Percentiles rank a stretch among this genome's conserved stretches.
Evolutionary conservation across 805 yeast species (phyloP).

Genomic region (Lachancea fermentati): DNA sequence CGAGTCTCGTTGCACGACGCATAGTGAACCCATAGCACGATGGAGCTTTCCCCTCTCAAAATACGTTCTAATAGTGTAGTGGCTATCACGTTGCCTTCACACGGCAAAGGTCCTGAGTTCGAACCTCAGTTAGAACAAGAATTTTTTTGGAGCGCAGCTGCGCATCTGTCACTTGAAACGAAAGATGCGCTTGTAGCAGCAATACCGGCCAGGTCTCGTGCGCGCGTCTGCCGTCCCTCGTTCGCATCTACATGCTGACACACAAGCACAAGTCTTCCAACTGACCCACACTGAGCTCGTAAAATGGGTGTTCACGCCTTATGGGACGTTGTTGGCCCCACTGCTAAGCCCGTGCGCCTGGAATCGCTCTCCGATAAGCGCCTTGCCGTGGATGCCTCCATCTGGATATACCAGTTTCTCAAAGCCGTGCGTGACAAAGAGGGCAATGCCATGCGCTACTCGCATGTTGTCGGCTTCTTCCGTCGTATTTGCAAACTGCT

Average conservation of each 20-base stretch:
- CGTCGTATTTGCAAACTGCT: constrained; percentile 86
- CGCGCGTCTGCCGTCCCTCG: too few species aligned
- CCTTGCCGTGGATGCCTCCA: constrained; percentile 95
- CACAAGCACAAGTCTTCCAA: too few species aligned
- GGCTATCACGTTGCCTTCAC: constrained; percentile 38
- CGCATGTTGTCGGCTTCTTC: constrained; percentile 94
- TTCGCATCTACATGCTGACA: too few species aligned
- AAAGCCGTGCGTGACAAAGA: constrained; percentile 88
- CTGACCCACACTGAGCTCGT: too few species aligned
- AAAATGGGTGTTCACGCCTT: constrained; percentile 92
- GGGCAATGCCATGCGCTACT: constrained; percentile 69
- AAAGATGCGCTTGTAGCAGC: too few species aligned
- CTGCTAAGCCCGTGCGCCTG: constrained; percentile 83
- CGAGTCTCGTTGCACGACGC: too few species aligned
- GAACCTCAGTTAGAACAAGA: constrained; percentile 34
- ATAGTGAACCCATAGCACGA: too few species aligned
- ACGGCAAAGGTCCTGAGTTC: constrained; percentile 39
- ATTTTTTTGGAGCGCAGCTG: constrained; percentile 7
- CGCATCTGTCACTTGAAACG: too few species aligned
- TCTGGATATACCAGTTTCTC: constrained; percentile 95
- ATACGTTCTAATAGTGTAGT: constrained; percentile 34
- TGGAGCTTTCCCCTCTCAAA: constrained; percentile 6
- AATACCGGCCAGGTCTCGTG: too few species aligned
- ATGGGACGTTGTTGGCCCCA: constrained; percentile 88
- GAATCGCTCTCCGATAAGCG: constrained; percentile 75